Base-by-base conservation (phyloP, 2,329 filamentous ascomycete species). In the Geoglossum cookeanum region DNA sequence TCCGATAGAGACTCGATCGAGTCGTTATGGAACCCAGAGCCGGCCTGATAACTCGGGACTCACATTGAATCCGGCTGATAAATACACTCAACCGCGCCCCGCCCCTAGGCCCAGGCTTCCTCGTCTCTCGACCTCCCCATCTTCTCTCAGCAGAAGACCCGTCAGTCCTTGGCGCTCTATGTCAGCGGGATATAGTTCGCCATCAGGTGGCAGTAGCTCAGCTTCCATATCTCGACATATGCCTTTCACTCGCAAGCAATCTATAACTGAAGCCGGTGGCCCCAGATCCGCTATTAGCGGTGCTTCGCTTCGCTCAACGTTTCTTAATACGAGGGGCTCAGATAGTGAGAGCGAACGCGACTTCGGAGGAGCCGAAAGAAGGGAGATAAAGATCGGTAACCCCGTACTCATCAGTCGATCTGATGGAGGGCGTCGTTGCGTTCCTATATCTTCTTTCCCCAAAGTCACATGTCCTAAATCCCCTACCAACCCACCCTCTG, bases 31-130 rank as follows among this genome's bases (percentile, higher is more conserved):
- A 13, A 39, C n/a, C 49, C 55, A 62, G n/a, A 61, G 60, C 61
- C 71, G 35, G 22, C 53, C 44, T 3, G 27, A 13, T 22, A 39
- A 75, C 27, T 81, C 5, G 70, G 74, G 55, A 74, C 76, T 80
- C 66, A 92, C 87, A 1, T 84, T 90, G 78, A 79, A 91, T 63
- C 87, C 87, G 0, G 74, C 78, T 33, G 84, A 87, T 71, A 88
- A 85, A 65, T 94, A 82, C 66, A 74, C 80, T 63, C 80, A 83
- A 35, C 87, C 85, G 9, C 76, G 82, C 56, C 78, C 80, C 27
- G 75, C 77, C 1, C 72, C 73, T 15, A 71, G 73, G 61, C 72
- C 79, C 51, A 65, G 72, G 58, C 64, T 71, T 29, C 65, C 71
- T 22, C 70, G 72, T 33, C 63, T 76, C 54, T 71, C 70, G 52